Base-by-base conservation (phyloP, 768 basidiomycete genomes). In the Boletus rubroflammeus region DNA sequence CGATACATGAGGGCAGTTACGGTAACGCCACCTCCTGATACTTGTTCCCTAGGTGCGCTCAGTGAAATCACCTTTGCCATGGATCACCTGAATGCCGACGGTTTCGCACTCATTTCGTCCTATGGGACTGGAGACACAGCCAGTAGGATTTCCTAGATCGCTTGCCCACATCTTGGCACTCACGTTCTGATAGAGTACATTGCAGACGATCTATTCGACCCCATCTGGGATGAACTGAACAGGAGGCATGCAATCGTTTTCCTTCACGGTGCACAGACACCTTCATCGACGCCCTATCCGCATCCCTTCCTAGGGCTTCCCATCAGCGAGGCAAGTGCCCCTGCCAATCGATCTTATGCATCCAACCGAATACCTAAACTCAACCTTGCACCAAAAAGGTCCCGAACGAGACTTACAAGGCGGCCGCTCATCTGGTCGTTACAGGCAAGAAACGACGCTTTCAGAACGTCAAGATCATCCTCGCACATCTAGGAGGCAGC, bases 361-460 rank as follows among this genome's bases (percentile, higher is more conserved):
- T 34, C 13, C 10, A 44, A 35, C 34, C n/a, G 31, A 28, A 47
- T 8, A 36, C 26, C 15, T 5, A 53, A 54, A 48, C 55, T 23
- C 49, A 49, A 58, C 55, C 23, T 53, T 49, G 34, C 26, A 32
- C 21, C 40, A 36, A 38, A 39, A 51, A 51, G 88, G 86, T 88
- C 0, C 88, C 88, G 7, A 85, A 88, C 64, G 88, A 90, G 69
- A 91, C 88, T 0, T 89, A 82, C 76, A 90, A 89, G 72, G 89
- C 86, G 2, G 87, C 87, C 32, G 82, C 87, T 3, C 85, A 88
- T 63, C 78, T 91, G 45, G 86, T 90, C 43, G 82, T 90, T 23
- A 80, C 85, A 0, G 85, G 86, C 43, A 79, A 76, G 62, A 88
- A 85, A 67, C 82, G 86, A 40, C 79, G 75, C 55, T 88, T 80